phyloP scores from a whole-genome alignment of 257 asterid genomes.

The Jasminum sambac region DNA sequence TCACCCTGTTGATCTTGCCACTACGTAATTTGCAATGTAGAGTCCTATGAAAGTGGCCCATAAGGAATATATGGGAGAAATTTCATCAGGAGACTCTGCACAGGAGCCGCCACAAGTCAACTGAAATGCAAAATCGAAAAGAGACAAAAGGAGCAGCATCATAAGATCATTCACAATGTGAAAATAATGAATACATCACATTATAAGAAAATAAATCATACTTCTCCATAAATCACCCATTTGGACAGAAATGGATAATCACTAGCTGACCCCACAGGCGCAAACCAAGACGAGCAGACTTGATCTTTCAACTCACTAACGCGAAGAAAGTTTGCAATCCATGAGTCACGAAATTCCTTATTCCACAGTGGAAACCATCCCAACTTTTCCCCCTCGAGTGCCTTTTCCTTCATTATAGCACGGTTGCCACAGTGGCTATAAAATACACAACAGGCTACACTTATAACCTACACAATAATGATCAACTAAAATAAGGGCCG shows the following conservation, averaged over 20 bases:
- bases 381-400: conserved; percentile 60
- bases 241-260: conserved; percentile 92
- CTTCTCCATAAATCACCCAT: conserved; percentile 99
- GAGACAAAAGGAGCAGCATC: conserved; percentile 21
- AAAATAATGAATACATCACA: conserved; percentile 13
- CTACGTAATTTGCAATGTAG: conserved; percentile 97
- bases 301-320: conserved; percentile 86
- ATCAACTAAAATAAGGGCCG: conserved; percentile 45
- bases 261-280: conserved; percentile 97
- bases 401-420: conserved; percentile 65
- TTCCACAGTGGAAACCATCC: conserved; percentile 81
- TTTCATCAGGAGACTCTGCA: conserved; percentile 86
- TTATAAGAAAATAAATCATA: conserved; percentile 31
- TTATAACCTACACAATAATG: conserved; percentile 83
- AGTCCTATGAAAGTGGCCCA: conserved; percentile 99
- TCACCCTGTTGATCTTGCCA: conserved; percentile 95
- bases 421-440: conserved; percentile 99
- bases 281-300: conserved; percentile 96
- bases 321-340: conserved; percentile 78
- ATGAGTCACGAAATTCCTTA: conserved; percentile 72
- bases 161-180: conserved; percentile 31
- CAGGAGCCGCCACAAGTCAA: conserved; percentile 75
- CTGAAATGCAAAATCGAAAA: conserved; percentile 46
- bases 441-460: conserved; percentile 98
- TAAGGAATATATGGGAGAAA: conserved; percentile 91